Conservation (phyloP, 1,284 basidiomycete species). For the Phellinidium pouzarii region DNA sequence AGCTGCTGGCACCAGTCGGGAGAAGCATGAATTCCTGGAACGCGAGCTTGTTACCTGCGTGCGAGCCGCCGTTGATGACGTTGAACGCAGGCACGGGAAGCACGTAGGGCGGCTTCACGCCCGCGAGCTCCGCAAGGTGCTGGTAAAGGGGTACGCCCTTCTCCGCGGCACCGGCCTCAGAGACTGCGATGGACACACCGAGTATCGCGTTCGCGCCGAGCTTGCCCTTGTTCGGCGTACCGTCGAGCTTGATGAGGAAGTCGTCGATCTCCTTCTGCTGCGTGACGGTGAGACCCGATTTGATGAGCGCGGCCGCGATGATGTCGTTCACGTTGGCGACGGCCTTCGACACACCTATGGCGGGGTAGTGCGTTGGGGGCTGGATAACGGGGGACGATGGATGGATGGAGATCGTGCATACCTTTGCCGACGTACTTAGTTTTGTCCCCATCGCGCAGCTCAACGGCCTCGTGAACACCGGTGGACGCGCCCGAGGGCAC, state of each 20-base stretch:
- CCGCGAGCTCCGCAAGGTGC: slow-evolving; percentile 93
- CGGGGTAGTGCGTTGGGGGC: neutral
- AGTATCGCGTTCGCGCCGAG: slow-evolving; percentile 99
- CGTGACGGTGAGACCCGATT: slow-evolving; percentile 82
- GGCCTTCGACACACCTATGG: slow-evolving; percentile 84
- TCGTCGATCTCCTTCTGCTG: slow-evolving; percentile 96
- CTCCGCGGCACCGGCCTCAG: slow-evolving; percentile 90
- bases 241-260: slow-evolving; percentile 98
- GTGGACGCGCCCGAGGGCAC: slow-evolving; percentile 99
- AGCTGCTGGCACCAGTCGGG: slow-evolving; percentile 86
- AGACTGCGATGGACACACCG: slow-evolving; percentile 95
- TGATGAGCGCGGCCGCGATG: slow-evolving; percentile 88
- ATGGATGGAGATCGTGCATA: slow-evolving; percentile 30
- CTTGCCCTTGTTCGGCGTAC: slow-evolving; percentile 98
- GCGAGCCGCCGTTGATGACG: slow-evolving; percentile 99
- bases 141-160: slow-evolving; percentile 95
- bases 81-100: slow-evolving; percentile 94
- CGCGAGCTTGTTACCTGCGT: slow-evolving; percentile 98
- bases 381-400: slow-evolving; percentile 16
- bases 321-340: slow-evolving; percentile 91
- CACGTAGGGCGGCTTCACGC: slow-evolving; percentile 88
- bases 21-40: slow-evolving; percentile 99
- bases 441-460: slow-evolving; percentile 97
- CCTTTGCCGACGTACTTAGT: slow-evolving; percentile 93
- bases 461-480: slow-evolving; percentile 97